phyloP scores from a whole-genome alignment of 2,329 filamentous ascomycete genomes.

The Dothiorella sarmentorum region DNA sequence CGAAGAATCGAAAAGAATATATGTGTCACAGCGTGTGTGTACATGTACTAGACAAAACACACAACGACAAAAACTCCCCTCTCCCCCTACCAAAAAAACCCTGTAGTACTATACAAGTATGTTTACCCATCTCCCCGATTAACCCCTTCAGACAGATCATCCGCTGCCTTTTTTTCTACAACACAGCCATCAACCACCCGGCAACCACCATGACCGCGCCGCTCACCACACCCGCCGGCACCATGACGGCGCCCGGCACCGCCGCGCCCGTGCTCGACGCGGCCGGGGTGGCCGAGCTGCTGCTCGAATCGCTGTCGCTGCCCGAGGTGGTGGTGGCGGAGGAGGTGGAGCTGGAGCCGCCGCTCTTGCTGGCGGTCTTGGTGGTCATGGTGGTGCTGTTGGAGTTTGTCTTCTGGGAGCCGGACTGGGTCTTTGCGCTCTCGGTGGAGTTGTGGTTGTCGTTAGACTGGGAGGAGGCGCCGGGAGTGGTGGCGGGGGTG shows the following conservation, averaged over 20 bases:
- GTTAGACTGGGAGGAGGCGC: not conserved
- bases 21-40: too few relatives aligned
- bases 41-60: too few relatives aligned
- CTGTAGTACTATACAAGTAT: too few relatives aligned
- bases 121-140: too few relatives aligned
- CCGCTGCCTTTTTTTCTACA: not conserved
- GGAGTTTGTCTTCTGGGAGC: too few relatives aligned
- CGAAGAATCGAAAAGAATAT: not conserved
- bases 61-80: too few relatives aligned
- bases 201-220: not conserved
- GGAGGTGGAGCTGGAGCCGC: not conserved
- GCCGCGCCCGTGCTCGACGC: not conserved
- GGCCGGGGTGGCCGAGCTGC: not conserved
- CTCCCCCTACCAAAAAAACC: too few relatives aligned
- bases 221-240: not conserved
- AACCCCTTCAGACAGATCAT: too few relatives aligned
- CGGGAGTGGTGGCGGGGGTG: not conserved
- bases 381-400: not conserved
- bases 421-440: not conserved
- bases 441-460: not conserved
- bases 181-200: constrained; percentile 12
- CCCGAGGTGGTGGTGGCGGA: not conserved
- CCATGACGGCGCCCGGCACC: not conserved
- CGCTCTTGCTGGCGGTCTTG: not conserved
- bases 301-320: not conserved